A percentile compares a stretch with the other conserved stretches of the same genome.
phyloP scores from a whole-genome alignment of 768 basidiomycete species.

The Dacryopinax primogenitus region DNA sequence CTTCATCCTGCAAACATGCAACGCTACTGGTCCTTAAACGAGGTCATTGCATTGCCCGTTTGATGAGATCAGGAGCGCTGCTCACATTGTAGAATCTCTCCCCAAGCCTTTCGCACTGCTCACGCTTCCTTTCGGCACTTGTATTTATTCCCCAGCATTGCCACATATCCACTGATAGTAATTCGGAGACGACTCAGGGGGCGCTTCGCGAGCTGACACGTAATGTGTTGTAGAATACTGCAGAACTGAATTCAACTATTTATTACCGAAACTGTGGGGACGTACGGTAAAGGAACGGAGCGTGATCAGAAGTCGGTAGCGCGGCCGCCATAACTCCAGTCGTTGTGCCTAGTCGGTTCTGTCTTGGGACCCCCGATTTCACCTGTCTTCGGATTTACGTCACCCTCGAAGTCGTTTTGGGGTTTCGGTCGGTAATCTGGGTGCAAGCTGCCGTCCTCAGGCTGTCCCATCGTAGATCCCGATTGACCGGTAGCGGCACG shows the following conservation, averaged over 20 bases:
- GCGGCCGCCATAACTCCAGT: slow-evolving; percentile 85
- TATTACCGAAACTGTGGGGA: background rate
- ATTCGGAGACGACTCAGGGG: no score
- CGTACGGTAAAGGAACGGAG: background rate
- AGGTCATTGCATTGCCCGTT: slow-evolving; percentile 2
- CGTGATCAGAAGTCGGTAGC: slow-evolving; percentile 63
- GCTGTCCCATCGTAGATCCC: background rate
- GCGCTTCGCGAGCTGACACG: no score
- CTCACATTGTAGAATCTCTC: background rate
- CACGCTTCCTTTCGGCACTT: background rate
- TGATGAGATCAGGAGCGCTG: background rate
- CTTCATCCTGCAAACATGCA: slow-evolving; percentile 12
- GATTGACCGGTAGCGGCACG: background rate
- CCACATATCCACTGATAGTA: background rate
- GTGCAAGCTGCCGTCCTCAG: slow-evolving; percentile 32
- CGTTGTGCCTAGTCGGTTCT: slow-evolving; percentile 72
- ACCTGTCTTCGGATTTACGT: slow-evolving; percentile 68
- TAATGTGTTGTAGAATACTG: background rate
- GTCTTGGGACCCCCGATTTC: slow-evolving; percentile 78
- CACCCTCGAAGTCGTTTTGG: slow-evolving; percentile 60
- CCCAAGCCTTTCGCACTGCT: background rate
- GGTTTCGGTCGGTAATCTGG: slow-evolving; percentile 51
- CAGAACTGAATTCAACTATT: background rate
- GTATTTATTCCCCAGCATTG: slow-evolving; percentile 5
- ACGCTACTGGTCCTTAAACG: slow-evolving; percentile 11